A percentile compares a stretch with the other conserved stretches of the same genome.
Evolutionary conservation across 2,329 filamentous ascomycete genomes (phyloP).

Genomic region (Epichloe hybrida): DNA sequence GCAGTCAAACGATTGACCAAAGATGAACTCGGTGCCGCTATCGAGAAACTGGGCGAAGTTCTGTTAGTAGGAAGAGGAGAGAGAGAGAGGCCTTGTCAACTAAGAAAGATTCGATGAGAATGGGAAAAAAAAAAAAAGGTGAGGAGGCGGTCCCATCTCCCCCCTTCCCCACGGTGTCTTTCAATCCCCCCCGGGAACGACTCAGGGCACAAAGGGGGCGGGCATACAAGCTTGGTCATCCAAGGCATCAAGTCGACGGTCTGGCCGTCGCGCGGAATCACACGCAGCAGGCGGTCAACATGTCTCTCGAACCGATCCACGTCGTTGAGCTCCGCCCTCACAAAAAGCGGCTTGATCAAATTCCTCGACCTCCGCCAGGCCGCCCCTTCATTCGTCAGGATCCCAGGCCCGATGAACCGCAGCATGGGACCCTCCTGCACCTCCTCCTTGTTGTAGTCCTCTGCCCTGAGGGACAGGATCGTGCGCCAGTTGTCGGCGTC

Average conservation of each 20-base stretch:
- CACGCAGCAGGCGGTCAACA: slow-evolving; percentile 1
- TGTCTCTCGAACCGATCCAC: background rate
- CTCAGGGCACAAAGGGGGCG: no score
- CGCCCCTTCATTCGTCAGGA: background rate
- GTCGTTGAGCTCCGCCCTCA: slow-evolving; percentile 1
- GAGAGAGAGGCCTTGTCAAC: background rate
- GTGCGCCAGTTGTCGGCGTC: slow-evolving; percentile 2
- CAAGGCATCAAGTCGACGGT: slow-evolving; percentile 1
- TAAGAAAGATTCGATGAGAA: background rate
- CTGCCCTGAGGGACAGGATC: background rate
- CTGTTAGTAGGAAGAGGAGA: background rate
- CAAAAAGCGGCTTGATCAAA: background rate
- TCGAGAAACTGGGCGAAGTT: background rate
- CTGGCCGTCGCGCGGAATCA: background rate
- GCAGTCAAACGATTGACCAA: slow-evolving; percentile 2
- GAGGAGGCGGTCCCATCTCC: no score
- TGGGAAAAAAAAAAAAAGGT: background rate
- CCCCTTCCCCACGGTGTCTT: no score
- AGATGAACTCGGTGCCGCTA: slow-evolving; percentile 1
- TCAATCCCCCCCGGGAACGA: no score
- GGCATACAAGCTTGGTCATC: background rate
- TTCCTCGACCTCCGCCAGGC: background rate
- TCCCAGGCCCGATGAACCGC: background rate
- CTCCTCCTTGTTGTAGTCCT: slow-evolving; percentile 1
- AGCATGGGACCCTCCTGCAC: background rate